These are phyloP conservation scores for Suhomyces wounanorum DNA, from an alignment of 1,139 yeast species.

Conservation along the genomic window DNA sequence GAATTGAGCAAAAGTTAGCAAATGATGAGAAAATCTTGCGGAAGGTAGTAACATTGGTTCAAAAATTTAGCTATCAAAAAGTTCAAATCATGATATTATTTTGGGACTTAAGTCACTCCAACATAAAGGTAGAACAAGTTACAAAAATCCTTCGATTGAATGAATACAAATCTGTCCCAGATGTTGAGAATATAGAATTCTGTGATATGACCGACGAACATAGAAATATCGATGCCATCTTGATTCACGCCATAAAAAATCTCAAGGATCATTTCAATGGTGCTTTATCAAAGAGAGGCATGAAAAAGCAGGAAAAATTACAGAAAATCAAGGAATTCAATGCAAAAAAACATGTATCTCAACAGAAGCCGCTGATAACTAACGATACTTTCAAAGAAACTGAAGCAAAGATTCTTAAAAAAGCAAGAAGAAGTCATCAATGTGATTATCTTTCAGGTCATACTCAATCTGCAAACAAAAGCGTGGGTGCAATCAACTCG, in stretches of 20 bases:
- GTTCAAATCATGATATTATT: constrained; percentile 40
- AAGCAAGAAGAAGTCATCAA: constrained; percentile 33
- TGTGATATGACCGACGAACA: constrained; percentile 40
- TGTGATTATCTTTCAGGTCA: constrained; percentile 41
- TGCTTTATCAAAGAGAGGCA: constrained; percentile 35
- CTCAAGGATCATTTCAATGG: constrained; percentile 31
- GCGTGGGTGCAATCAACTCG: background rate
- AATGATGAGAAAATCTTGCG: constrained; percentile 39
- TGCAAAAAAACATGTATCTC: constrained; percentile 1
- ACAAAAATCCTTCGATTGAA: constrained; percentile 21
- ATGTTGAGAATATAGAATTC: constrained; percentile 26
- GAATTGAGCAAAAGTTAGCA: constrained; percentile 32
- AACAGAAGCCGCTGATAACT: constrained; percentile 7
- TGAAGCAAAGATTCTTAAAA: constrained; percentile 30
- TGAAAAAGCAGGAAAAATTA: constrained; percentile 19
- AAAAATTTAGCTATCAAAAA: constrained; percentile 35
- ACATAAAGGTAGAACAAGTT: constrained; percentile 21
- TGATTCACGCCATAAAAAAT: constrained; percentile 28
- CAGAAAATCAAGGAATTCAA: constrained; percentile 14
- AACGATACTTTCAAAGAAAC: constrained; percentile 21
- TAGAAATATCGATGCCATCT: constrained; percentile 30
- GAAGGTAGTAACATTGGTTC: constrained; percentile 41
- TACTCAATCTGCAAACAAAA: background rate
- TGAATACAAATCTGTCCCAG: constrained; percentile 13
- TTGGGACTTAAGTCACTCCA: constrained; percentile 39